These are phyloP conservation scores for Aspergillus bombycis DNA, from an alignment of 2,329 filamentous ascomycete species.

Conservation along the genomic window DNA sequence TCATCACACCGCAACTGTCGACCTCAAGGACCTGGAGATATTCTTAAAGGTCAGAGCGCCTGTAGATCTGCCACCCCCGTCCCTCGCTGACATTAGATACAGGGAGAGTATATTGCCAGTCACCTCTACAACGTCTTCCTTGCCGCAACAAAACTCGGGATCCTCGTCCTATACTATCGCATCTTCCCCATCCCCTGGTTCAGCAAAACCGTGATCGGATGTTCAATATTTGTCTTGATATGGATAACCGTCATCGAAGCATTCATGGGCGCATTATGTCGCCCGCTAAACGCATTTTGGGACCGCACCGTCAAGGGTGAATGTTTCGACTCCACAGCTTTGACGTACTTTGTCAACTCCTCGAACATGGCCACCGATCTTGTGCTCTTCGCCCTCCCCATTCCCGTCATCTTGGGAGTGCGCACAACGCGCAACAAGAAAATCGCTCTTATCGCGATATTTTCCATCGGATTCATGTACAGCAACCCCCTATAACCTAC, in stretches of 20 bases:
- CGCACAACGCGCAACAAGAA: slow-evolving; percentile 7
- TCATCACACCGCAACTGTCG: neutral
- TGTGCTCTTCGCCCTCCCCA: slow-evolving; percentile 7
- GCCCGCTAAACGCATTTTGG: slow-evolving; percentile 11
- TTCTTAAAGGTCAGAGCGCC: slow-evolving; percentile 7
- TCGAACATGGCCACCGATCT: slow-evolving; percentile 12
- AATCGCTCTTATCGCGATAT: slow-evolving; percentile 3
- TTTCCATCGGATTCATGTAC: slow-evolving; percentile 12
- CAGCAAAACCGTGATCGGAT: slow-evolving; percentile 8
- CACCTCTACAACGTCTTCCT: slow-evolving; percentile 12
- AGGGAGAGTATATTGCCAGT: slow-evolving; percentile 12
- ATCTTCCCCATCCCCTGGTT: slow-evolving; percentile 11
- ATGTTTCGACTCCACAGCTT: slow-evolving; percentile 8
- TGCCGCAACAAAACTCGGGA: slow-evolving; percentile 8
- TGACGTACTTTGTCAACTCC: slow-evolving; percentile 10
- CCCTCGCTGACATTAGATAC: neutral
- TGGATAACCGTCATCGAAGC: slow-evolving; percentile 12
- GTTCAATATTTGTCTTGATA: slow-evolving; percentile 1
- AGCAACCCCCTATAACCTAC: too few species aligned
- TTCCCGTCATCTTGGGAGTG: slow-evolving; percentile 6
- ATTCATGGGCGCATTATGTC: slow-evolving; percentile 10
- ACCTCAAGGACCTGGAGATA: neutral
- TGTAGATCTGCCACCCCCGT: too few species aligned
- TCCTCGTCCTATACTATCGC: slow-evolving; percentile 11
- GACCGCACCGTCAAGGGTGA: slow-evolving; percentile 6